Base-by-base conservation (phyloP, 768 basidiomycete genomes). In the Rhodocollybia butyracea region DNA sequence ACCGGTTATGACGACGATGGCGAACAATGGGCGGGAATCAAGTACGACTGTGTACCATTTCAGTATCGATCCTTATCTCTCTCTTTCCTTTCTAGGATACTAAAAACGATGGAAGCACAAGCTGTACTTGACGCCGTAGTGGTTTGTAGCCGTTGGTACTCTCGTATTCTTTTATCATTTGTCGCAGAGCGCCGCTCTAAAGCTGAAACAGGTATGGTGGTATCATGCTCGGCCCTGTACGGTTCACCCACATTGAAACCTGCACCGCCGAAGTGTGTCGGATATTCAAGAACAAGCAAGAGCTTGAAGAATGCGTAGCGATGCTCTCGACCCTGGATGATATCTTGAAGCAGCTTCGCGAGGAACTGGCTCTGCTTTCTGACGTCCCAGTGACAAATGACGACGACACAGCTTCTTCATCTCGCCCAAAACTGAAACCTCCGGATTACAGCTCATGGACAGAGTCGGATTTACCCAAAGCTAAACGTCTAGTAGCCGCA, bases 51-150 rank as follows among this genome's bases (percentile, higher is more conserved):
- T n/a, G n/a, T n/a, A n/a, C n/a, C n/a, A n/a, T n/a, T n/a, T n/a
- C n/a, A n/a, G n/a, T n/a, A n/a, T n/a, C n/a, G n/a, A n/a, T n/a
- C n/a, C n/a, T n/a, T n/a, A n/a, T n/a, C n/a, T n/a, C n/a, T n/a
- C n/a, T n/a, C n/a, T n/a, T n/a, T n/a, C n/a, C n/a, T n/a, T n/a
- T n/a, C n/a, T n/a, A n/a, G n/a, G n/a, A 74, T 90, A 27, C 65
- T 89, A 59, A 82, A 78, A 60, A 79, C 83, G 12, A 88, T 94
- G 86, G 77, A 83, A 62, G 71, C 74, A n/a, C 77, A 83, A 58
- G 85, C 82, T 1, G 76, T 85, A 17, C 76, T 92, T 26, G 91
- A 94, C 65, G 89, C 86, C 8, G 87, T 88, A 3, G 85, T 93
- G 11, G 76, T 92, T 57, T 87, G 92, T 36, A 86, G 82, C 68